These are phyloP conservation scores for Cocos nucifera DNA, from an alignment of 176 grass and related monocot species.

Conservation along the genomic window DNA sequence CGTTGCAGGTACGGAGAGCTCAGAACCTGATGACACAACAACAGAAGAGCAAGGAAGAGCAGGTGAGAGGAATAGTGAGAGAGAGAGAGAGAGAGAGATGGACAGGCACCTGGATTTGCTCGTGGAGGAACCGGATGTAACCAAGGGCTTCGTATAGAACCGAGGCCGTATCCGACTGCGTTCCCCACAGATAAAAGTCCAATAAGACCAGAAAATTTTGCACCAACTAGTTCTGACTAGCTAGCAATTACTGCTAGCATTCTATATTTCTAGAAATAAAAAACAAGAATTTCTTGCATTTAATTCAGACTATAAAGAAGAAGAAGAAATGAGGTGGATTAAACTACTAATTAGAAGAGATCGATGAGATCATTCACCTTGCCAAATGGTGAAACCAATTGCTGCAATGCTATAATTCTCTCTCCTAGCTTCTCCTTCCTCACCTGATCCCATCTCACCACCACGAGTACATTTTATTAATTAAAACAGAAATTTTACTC, in stretches of 20 bases:
- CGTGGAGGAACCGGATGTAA: constrained; percentile 96
- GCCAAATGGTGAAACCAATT: constrained; percentile 71
- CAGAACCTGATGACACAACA: constrained; percentile 28
- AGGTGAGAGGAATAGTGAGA: not conserved
- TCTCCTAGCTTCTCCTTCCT: constrained; percentile 60
- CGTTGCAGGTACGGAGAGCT: constrained; percentile 77
- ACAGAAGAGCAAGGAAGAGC: not conserved
- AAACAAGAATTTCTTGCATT: no score
- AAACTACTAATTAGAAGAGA: constrained; percentile 6
- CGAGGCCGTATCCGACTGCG: constrained; percentile 88
- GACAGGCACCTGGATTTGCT: constrained; percentile 63
- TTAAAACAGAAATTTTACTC: not conserved
- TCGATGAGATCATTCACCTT: constrained; percentile 36
- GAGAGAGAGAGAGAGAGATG: not conserved
- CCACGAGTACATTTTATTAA: not conserved
- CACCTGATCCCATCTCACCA: constrained; percentile 21
- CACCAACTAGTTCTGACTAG: no score
- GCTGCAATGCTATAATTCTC: constrained; percentile 74
- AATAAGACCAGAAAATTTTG: constrained; percentile 1
- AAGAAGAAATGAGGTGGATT: constrained; percentile 10
- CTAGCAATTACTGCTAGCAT: no score
- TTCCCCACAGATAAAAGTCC: constrained; percentile 30
- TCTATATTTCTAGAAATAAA: no score
- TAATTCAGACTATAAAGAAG: not conserved
- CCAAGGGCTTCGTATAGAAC: constrained; percentile 92